Conservation (phyloP, 345 rosid genomes). For the rapeseed (Brassica napus) region DNA sequence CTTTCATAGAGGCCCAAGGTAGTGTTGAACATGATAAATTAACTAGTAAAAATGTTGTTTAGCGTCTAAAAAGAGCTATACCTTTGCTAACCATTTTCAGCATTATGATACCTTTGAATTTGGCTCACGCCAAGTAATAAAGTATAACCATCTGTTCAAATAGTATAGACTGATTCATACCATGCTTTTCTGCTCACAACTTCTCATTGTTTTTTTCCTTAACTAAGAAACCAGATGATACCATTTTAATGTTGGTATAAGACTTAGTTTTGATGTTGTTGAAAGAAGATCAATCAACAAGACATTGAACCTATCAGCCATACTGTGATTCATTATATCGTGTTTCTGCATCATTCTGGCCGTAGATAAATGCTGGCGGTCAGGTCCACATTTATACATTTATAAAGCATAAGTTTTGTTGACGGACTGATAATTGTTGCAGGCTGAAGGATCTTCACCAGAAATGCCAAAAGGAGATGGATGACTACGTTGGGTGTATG, state of each 20-base stretch:
- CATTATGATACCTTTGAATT: too few species aligned
- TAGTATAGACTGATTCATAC: not conserved
- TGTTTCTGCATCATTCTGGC: not conserved
- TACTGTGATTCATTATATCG: not conserved
- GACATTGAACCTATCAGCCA: not conserved
- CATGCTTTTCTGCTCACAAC: not conserved
- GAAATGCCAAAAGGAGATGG: slow-evolving; percentile 89
- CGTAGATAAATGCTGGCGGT: too few species aligned
- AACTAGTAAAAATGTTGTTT: too few species aligned
- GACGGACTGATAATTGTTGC: slow-evolving; percentile 28
- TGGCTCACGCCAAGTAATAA: too few species aligned
- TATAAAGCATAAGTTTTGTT: not conserved
- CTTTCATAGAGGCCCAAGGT: too few species aligned
- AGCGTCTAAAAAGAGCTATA: too few species aligned
- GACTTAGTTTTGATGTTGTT: not conserved
- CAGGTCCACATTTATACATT: too few species aligned
- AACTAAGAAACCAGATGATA: not conserved
- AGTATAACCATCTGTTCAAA: too few species aligned
- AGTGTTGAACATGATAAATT: too few species aligned
- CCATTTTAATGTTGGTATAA: not conserved
- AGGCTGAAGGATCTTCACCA: slow-evolving; percentile 95
- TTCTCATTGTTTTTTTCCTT: not conserved
- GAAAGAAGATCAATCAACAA: not conserved
- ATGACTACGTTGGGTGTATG: slow-evolving; percentile 90
- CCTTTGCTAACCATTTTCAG: too few species aligned